These are phyloP conservation scores for Scenedesmus sp. DNA, from an alignment of 163 green algal genomes.

Conservation along the genomic window DNA sequence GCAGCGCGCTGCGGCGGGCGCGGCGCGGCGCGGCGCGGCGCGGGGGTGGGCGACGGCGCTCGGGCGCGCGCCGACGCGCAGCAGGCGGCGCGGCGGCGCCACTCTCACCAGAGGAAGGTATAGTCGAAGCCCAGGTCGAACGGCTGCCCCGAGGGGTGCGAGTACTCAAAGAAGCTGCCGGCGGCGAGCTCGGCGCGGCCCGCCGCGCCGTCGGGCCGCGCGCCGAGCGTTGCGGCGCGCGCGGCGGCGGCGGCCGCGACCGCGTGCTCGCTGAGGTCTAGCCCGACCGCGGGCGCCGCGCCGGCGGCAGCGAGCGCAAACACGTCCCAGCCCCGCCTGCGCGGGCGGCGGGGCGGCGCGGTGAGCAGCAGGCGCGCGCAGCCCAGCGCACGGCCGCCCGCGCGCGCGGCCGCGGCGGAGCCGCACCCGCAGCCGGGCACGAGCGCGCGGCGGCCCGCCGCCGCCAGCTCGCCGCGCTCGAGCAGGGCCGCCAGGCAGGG, in stretches of 20 bases:
- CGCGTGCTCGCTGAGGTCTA: conserved; percentile 9
- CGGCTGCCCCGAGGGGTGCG: neutral
- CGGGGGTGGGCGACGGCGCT: conserved; percentile 13
- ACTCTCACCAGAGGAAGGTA: conserved; percentile 13
- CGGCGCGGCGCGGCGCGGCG: neutral
- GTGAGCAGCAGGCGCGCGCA: too few relatives aligned
- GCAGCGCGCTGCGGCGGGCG: conserved; percentile 5
- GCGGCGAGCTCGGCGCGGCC: conserved; percentile 4
- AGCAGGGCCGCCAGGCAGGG: conserved; percentile 14
- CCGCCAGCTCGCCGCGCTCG: neutral
- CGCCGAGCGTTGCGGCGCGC: too few relatives aligned
- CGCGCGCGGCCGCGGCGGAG: too few relatives aligned
- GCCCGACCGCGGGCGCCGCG: conserved; percentile 11
- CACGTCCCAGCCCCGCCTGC: conserved; percentile 26
- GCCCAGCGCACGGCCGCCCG: too few relatives aligned
- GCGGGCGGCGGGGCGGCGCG: too few relatives aligned
- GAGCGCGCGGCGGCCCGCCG: conserved; percentile 2
- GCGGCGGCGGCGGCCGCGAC: conserved; percentile 14
- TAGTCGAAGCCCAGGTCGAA: conserved; percentile 16
- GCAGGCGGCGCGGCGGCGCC: neutral
- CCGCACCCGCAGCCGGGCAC: conserved; percentile 39
- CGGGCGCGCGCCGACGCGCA: conserved; percentile 9
- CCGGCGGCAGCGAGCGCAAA: conserved; percentile 10
- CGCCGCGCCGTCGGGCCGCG: too few relatives aligned
- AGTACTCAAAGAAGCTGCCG: neutral